Conservation (phyloP, 805 yeast genomes). For the Yarrowia yakushimensis region DNA sequence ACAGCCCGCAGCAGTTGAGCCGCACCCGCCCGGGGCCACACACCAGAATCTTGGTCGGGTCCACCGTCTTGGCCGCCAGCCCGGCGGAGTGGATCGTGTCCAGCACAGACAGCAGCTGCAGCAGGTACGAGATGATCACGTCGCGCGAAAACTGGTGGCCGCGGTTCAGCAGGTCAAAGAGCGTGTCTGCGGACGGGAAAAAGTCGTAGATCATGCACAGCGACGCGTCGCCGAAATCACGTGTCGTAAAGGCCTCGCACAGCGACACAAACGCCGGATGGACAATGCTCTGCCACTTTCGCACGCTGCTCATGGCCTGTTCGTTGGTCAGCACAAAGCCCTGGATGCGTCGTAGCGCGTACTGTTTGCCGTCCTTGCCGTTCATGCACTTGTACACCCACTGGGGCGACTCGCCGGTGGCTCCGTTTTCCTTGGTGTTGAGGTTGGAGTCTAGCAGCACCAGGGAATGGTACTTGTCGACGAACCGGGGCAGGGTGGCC, state of each 20-base stretch:
- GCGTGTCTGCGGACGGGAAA: slow-evolving; percentile 70
- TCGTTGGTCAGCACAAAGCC: slow-evolving; percentile 53
- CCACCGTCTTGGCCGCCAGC: slow-evolving; percentile 59
- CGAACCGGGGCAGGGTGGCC: neutral
- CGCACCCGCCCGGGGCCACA: slow-evolving; percentile 71
- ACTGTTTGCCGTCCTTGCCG: slow-evolving; percentile 71
- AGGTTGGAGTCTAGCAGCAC: slow-evolving; percentile 20
- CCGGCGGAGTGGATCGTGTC: slow-evolving; percentile 61
- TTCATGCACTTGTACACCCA: slow-evolving; percentile 72
- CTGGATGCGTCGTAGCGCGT: slow-evolving; percentile 72
- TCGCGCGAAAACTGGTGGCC: slow-evolving; percentile 50
- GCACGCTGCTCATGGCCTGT: slow-evolving; percentile 55
- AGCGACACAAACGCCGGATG: slow-evolving; percentile 56
- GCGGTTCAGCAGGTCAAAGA: slow-evolving; percentile 53
- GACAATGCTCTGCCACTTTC: slow-evolving; percentile 58
- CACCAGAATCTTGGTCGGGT: slow-evolving; percentile 66
- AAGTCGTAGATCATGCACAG: slow-evolving; percentile 79
- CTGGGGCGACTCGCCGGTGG: slow-evolving; percentile 1
- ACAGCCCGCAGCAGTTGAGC: slow-evolving; percentile 65
- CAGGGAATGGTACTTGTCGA: slow-evolving; percentile 21
- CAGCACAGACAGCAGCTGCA: slow-evolving; percentile 71
- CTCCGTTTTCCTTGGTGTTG: neutral
- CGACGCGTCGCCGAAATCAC: slow-evolving; percentile 78
- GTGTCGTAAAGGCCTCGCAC: slow-evolving; percentile 79
- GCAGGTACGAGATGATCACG: slow-evolving; percentile 68